A percentile compares a stretch with the other conserved stretches of the same genome.
Conservation (phyloP, 164 flowering plant species). For the Malania oleifera region DNA sequence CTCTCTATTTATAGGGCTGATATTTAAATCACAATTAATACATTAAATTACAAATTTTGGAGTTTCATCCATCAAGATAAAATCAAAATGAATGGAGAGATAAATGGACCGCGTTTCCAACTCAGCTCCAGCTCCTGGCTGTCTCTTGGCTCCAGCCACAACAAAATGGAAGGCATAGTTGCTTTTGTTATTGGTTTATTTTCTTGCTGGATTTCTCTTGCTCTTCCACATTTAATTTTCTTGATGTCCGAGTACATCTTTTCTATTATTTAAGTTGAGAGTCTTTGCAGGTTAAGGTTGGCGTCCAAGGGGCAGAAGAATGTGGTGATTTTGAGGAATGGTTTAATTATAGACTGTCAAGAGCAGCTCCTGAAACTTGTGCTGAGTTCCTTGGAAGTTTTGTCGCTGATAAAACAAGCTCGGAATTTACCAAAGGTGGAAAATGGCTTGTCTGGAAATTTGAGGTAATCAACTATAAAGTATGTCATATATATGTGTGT, state of each 20-base stretch:
- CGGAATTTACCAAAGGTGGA: conserved; percentile 70
- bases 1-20: no score
- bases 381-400: conserved; percentile 95
- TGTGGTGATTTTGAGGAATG: conserved; percentile 94
- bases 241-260: no score
- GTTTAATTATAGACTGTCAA: conserved; percentile 91
- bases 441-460: conserved; percentile 99
- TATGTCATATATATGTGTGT: not conserved
- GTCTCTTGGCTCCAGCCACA: no score
- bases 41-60: no score
- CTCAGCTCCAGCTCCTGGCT: no score
- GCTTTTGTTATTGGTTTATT: no score
- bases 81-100: no score
- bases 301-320: conserved; percentile 81
- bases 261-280: not conserved
- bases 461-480: conserved; percentile 66
- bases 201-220: no score
- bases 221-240: not conserved
- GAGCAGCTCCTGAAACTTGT: conserved; percentile 99
- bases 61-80: no score
- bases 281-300: conserved; percentile 70
- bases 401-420: conserved; percentile 69
- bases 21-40: no score
- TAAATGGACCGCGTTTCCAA: no score
- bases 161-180: no score